These are phyloP conservation scores for Nymphaea colorata DNA, from an alignment of 164 flowering plant genomes.

Conservation along the genomic window DNA sequence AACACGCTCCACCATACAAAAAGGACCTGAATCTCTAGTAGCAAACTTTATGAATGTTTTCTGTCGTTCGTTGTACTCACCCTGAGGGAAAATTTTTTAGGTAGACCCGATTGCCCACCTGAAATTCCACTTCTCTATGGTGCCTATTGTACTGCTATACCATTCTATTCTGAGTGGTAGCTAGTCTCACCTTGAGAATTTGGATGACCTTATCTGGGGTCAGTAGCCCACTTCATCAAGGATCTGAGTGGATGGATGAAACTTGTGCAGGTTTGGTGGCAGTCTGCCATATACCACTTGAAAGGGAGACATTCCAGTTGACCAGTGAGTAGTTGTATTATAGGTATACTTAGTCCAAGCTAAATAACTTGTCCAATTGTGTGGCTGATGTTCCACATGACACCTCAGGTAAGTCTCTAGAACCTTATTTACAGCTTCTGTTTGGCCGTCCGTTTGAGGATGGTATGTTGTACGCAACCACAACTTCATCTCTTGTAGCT, in stretches of 20 bases:
- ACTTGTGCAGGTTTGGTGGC: not conserved
- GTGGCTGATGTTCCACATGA: not conserved
- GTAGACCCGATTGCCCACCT: not conserved
- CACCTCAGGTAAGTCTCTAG: slow-evolving; percentile 3
- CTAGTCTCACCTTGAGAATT: slow-evolving; percentile 4
- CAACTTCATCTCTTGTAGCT: not conserved
- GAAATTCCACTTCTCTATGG: not conserved
- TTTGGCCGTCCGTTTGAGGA: slow-evolving; percentile 1
- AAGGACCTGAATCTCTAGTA: not conserved
- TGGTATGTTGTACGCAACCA: not conserved
- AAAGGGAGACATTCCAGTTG: not conserved
- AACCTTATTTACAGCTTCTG: slow-evolving; percentile 1
- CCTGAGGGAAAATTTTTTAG: not conserved
- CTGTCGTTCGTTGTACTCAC: not conserved
- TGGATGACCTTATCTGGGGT: not conserved
- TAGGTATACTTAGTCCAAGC: slow-evolving; percentile 4
- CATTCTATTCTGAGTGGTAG: not conserved
- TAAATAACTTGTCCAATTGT: not conserved
- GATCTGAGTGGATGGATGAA: not conserved
- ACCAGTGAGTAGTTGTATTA: not conserved
- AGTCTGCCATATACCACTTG: not conserved
- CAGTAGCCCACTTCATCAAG: not conserved
- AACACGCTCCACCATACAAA: not conserved
- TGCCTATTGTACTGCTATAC: not conserved
- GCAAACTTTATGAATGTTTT: not conserved